These are phyloP conservation scores for Medicago ruthenica DNA, from an alignment of 306 rosid species.

Conservation along the genomic window DNA sequence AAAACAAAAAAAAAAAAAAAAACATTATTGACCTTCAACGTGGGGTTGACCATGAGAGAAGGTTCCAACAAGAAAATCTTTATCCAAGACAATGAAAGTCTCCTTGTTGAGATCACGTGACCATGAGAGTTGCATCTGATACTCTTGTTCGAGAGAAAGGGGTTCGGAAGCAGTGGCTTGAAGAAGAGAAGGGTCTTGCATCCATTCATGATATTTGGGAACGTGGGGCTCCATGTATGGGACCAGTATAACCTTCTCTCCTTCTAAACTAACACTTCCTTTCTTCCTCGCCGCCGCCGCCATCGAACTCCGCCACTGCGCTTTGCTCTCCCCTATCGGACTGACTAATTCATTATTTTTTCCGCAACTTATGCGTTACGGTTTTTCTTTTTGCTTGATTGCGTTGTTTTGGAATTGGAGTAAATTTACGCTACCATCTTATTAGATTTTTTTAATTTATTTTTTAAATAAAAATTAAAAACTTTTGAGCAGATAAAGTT, in stretches of 20 bases:
- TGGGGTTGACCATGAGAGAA: slow-evolving; percentile 76
- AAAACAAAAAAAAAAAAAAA: neutral
- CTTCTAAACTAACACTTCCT: slow-evolving; percentile 67
- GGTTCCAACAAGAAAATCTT: slow-evolving; percentile 62
- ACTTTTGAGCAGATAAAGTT: no score
- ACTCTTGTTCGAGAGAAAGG: slow-evolving; percentile 80
- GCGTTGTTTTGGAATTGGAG: no score
- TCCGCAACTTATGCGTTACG: no score
- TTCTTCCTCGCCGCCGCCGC: slow-evolving; percentile 40
- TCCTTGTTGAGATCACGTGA: slow-evolving; percentile 76
- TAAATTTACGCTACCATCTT: no score
- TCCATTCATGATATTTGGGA: slow-evolving; percentile 82
- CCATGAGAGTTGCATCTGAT: slow-evolving; percentile 90
- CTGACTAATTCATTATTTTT: neutral
- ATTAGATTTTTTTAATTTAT: no score
- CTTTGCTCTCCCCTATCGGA: neutral
- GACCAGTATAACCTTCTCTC: slow-evolving; percentile 70
- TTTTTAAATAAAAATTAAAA: no score
- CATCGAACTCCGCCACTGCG: neutral
- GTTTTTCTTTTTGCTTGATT: no score
- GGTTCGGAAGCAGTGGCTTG: slow-evolving; percentile 92
- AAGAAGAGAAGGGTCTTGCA: slow-evolving; percentile 82
- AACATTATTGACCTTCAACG: slow-evolving; percentile 55
- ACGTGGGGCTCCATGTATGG: slow-evolving; percentile 89
- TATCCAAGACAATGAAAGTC: slow-evolving; percentile 83